phyloP scores from a whole-genome alignment of 345 rosid species.

The Alliaria petiolata region DNA sequence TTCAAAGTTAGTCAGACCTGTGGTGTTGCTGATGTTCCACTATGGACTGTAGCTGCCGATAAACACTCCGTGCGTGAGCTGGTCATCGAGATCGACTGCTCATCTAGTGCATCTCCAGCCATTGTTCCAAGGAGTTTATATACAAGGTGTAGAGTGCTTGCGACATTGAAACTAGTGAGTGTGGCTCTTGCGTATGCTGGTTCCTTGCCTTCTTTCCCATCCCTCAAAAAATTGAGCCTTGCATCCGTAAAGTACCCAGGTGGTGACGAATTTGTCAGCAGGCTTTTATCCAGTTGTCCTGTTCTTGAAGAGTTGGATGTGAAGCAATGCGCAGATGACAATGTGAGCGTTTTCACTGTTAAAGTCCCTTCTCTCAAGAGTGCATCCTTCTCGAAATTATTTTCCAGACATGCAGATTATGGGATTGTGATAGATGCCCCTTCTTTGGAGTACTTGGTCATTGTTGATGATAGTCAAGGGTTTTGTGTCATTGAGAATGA shows the following conservation, averaged over 20 bases:
- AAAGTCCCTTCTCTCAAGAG: not conserved
- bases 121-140: not conserved
- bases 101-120: not conserved
- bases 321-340: not conserved
- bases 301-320: not conserved
- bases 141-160: not conserved
- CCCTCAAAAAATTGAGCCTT: not conserved
- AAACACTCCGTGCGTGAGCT: not conserved
- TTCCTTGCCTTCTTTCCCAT: not conserved
- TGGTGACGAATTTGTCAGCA: not conserved
- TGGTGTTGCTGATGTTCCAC: not conserved
- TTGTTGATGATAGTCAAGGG: not conserved
- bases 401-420: not conserved
- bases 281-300: not conserved
- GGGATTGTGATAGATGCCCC: not conserved
- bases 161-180: not conserved
- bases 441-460: not conserved
- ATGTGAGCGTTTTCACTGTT: not conserved
- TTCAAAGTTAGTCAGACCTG: not conserved
- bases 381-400: not conserved
- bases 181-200: not conserved
- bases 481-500: not conserved
- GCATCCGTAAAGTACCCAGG: not conserved
- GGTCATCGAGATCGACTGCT: not conserved
- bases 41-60: not conserved